Base-by-base conservation (phyloP, 2,329 filamentous ascomycete species). In the Stagonosporopsis tanaceti region DNA sequence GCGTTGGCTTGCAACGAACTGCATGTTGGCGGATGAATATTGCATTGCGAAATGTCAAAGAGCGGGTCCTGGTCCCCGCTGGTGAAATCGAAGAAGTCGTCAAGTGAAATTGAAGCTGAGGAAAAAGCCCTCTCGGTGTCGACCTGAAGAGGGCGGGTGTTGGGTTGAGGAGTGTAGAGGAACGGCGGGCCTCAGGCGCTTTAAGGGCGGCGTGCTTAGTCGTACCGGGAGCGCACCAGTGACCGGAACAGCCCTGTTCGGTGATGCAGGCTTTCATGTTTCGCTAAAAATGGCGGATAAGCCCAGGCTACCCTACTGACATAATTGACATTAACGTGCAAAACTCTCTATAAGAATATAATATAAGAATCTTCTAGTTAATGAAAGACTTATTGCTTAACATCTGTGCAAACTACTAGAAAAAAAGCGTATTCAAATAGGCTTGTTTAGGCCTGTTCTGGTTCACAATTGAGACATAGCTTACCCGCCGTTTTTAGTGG, bases 21-120 rank as follows among this genome's bases (percentile, higher is more conserved):
- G 63, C 64, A 68, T 67, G 64, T 14, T 60, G 57, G 59, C 42
- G 48, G 50, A 55, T 60, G 65, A 53, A 53, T 62, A 65, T 54
- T 75, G 62, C 73, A 76, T 76, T 35, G 48, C 59, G 66, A 64
- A 59, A 74, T 74, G 61, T 60, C 67, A 63, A 60, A 63, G 58
- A 54, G 70, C 73, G 73, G 71, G 71, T 65, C 67, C 57, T 67
- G 57, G 46, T 66, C 64, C 72, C 72, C 73, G 73, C 72, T 72
- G 67, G 64, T 67, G 64, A 71, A 73, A 68, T 64, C 66, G 64
- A 74, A 62, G 63, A 68, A 72, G 32, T 75, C 71, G 60, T 76
- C 73, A 75, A 71, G 66, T 58, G 65, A 65, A 74, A 76, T 75
- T 74, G 66, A 68, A 62, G 64, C 62, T 60, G 64, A 53, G 41